These are phyloP conservation scores for Berkeleyomyces rouxiae DNA, from an alignment of 2,329 filamentous ascomycete species.

Conservation along the genomic window DNA sequence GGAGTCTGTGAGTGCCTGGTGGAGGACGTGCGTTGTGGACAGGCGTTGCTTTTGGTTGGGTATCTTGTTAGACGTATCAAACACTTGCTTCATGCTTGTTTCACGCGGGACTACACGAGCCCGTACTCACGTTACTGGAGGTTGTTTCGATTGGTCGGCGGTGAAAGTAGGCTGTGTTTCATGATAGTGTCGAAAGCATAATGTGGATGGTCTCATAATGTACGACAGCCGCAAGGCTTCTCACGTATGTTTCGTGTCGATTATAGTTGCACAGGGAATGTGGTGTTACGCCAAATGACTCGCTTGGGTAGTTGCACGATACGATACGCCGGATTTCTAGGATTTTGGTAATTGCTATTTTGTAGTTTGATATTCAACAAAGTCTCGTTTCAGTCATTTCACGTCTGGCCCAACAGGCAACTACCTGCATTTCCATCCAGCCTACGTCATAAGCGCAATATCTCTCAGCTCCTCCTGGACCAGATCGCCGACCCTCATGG, in stretches of 20 bases:
- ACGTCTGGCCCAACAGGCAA: no score
- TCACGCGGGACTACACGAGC: no score
- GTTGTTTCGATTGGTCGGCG: neutral
- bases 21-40: no score
- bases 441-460: conserved; percentile 26
- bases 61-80: no score
- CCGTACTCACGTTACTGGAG: no score
- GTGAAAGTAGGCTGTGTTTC: neutral
- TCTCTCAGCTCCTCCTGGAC: conserved; percentile 29
- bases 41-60: neutral
- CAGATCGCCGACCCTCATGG: conserved; percentile 42
- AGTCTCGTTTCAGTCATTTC: no score
- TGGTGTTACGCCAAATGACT: neutral
- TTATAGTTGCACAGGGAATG: neutral
- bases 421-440: no score
- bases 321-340: neutral
- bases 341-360: neutral
- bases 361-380: neutral
- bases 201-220: neutral
- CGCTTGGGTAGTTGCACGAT: neutral
- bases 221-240: neutral
- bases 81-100: no score
- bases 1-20: neutral
- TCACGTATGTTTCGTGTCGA: neutral
- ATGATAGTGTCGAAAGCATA: neutral